Evolutionary conservation across 768 basidiomycete species (phyloP).

Genomic region (Suillus variegatus): DNA sequence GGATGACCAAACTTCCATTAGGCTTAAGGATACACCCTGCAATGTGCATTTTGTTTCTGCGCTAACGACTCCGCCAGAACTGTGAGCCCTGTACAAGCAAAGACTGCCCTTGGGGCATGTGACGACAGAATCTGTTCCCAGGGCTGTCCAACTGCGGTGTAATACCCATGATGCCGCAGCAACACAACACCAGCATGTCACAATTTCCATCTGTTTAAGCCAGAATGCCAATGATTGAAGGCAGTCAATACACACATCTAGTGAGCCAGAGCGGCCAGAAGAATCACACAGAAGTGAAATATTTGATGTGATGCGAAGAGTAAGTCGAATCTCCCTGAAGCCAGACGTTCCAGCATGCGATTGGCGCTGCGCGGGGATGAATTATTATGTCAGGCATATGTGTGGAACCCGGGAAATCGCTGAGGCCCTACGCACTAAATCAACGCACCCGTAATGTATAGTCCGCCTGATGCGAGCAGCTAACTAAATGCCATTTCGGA

Average conservation of each 20-base stretch:
- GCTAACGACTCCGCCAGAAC: conserved; percentile 22
- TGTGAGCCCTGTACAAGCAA: conserved; percentile 6
- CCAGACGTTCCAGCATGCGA: conserved; percentile 74
- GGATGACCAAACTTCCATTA: conserved; percentile 31
- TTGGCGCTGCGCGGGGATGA: conserved; percentile 66
- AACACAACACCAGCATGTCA: conserved; percentile 19
- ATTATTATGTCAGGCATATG: conserved; percentile 24
- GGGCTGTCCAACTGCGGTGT: conserved; percentile 11
- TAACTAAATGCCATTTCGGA: conserved; percentile 70
- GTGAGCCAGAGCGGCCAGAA: conserved; percentile 68
- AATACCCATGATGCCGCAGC: conserved; percentile 11
- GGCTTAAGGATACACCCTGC: conserved; percentile 20
- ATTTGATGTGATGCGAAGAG: conserved; percentile 86
- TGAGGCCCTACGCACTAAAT: conserved; percentile 66
- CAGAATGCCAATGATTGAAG: conserved; percentile 59
- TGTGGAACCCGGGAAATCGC: conserved; percentile 21
- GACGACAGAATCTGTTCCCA: conserved; percentile 22
- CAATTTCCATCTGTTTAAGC: conserved; percentile 19
- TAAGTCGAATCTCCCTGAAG: conserved; percentile 79
- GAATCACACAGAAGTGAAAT: conserved; percentile 80
- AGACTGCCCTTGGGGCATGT: conserved; percentile 12
- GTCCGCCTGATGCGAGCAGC: conserved; percentile 63
- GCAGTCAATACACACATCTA: conserved; percentile 57
- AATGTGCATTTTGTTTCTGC: conserved; percentile 33
- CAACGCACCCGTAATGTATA: conserved; percentile 80